A percentile compares a stretch with the other conserved stretches of the same genome.
phyloP scores from a whole-genome alignment of 495 filamentous ascomycete species.

The Polyplosphaeria fusca region DNA sequence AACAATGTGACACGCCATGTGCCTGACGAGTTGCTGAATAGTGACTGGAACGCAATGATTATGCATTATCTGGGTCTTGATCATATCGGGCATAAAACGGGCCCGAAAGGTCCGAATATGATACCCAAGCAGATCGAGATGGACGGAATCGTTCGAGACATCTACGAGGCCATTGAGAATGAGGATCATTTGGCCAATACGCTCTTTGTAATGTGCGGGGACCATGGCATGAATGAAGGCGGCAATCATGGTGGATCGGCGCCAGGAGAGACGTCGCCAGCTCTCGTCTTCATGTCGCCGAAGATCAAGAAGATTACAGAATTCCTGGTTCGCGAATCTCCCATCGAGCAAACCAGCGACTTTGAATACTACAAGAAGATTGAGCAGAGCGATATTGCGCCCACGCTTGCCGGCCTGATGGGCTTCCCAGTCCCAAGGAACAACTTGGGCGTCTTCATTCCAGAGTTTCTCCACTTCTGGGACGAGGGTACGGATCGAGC shows the following conservation, averaged over 20 bases:
- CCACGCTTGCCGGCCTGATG: conserved; percentile 81
- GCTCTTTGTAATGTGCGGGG: conserved; percentile 81
- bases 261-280: conserved; percentile 87
- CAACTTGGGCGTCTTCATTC: conserved; percentile 83
- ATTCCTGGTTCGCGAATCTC: conserved; percentile 42
- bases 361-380: conserved; percentile 79
- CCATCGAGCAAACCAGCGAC: conserved; percentile 42
- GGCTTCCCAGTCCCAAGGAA: conserved; percentile 91
- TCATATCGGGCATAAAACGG: conserved; percentile 95
- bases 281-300: conserved; percentile 87
- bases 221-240: conserved; percentile 99
- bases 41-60: conserved; percentile 91
- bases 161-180: conserved; percentile 72
- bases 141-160: conserved; percentile 73
- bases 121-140: conserved; percentile 89
- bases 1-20: conserved; percentile 95
- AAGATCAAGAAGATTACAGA: conserved; percentile 61
- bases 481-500: conserved; percentile 56
- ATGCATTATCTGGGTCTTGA: conserved; percentile 95
- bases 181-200: conserved; percentile 69
- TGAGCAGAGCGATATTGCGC: conserved; percentile 90
- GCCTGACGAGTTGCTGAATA: conserved; percentile 63
- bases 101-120: conserved; percentile 83
- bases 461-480: conserved; percentile 76
- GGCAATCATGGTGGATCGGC: conserved; percentile 95